Conservation (phyloP, 225 moss, liverwort and hornwort species). For the Bryum argenteum region DNA sequence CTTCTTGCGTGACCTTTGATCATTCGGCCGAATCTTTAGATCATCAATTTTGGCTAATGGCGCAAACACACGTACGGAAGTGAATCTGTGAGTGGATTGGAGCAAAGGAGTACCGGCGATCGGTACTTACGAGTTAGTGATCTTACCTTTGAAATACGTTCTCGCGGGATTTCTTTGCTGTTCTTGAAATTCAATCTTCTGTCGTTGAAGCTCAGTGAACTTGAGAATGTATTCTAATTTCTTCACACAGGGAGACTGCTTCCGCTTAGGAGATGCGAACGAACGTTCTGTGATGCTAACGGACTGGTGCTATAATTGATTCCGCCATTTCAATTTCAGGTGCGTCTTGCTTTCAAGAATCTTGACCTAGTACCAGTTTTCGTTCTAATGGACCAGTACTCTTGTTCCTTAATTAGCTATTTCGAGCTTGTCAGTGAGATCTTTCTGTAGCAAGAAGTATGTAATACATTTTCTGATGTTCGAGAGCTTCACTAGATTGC, state of each 20-base stretch:
- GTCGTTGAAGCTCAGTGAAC: not conserved
- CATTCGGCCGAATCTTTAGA: not conserved
- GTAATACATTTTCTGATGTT: not conserved
- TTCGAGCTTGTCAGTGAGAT: not conserved
- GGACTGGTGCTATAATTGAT: not conserved
- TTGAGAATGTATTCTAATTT: not conserved
- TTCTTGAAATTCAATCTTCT: not conserved
- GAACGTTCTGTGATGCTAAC: not conserved
- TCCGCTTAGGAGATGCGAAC: not conserved
- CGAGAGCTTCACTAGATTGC: not conserved
- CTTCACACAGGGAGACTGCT: not conserved
- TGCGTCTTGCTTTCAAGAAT: not conserved
- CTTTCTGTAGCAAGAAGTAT: not conserved
- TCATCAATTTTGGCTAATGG: slow-evolving; percentile 12
- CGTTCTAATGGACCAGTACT: no score
- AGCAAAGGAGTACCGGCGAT: not conserved
- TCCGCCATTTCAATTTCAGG: slow-evolving; percentile 6
- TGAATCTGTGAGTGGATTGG: not conserved
- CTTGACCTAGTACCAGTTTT: not conserved
- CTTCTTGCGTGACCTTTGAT: not conserved
- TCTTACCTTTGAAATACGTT: slow-evolving; percentile 3
- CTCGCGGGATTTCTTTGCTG: not conserved
- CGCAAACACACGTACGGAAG: not conserved
- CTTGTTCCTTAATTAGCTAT: not conserved
- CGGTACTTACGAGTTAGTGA: slow-evolving; percentile 9